These are phyloP conservation scores for Aspergillus awamori DNA, from an alignment of 2,329 filamentous ascomycete species.

Conservation along the genomic window DNA sequence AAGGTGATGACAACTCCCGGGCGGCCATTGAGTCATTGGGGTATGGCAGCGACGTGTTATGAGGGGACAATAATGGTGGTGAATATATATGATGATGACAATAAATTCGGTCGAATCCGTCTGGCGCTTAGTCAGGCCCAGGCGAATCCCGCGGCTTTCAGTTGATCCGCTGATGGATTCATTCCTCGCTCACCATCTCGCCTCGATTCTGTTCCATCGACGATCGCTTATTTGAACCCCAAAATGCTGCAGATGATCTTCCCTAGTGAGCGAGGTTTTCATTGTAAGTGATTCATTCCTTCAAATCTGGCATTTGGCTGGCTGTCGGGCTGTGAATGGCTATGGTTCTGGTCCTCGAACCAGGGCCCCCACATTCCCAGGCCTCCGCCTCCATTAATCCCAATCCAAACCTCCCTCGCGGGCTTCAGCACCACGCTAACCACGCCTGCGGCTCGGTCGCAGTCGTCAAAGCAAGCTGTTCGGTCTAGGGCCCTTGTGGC, in stretches of 20 bases:
- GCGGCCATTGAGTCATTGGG: not conserved
- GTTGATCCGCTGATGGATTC: constrained; percentile 24
- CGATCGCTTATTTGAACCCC: constrained; percentile 12
- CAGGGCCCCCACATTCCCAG: constrained; percentile 36
- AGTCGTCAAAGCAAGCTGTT: constrained; percentile 34
- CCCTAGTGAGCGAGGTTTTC: constrained; percentile 23
- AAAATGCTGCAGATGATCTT: constrained; percentile 31
- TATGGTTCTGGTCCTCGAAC: constrained; percentile 18
- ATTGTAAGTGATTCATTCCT: constrained; percentile 21
- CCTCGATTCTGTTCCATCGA: constrained; percentile 12
- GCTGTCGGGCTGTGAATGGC: constrained; percentile 12
- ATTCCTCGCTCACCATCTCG: constrained; percentile 11
- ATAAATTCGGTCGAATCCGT: not conserved
- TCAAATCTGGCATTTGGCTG: not conserved
- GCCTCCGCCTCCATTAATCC: constrained; percentile 28
- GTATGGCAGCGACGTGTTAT: not conserved
- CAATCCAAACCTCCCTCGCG: constrained; percentile 32
- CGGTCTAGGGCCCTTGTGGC: constrained; percentile 32
- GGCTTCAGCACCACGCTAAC: constrained; percentile 27
- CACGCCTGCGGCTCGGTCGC: constrained; percentile 30
- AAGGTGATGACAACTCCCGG: not conserved
- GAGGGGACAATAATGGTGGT: not conserved
- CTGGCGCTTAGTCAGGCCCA: constrained; percentile 24
- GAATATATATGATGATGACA: not conserved
- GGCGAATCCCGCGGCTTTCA: constrained; percentile 20